Conservation (phyloP, 148 eudicot species). For the Talinum fruticosum region DNA sequence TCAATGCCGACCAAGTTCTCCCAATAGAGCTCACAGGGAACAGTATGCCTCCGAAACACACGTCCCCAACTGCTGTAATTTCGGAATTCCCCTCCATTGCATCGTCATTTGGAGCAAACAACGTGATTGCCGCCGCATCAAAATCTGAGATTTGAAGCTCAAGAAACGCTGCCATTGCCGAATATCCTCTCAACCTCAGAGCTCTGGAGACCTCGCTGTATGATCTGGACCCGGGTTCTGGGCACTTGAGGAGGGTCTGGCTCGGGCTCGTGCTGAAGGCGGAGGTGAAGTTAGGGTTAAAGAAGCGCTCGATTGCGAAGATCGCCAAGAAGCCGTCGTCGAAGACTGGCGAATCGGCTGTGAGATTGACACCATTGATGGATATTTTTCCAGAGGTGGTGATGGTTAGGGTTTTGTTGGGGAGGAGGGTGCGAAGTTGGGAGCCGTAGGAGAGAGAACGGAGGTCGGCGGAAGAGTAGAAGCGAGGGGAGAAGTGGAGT, state of each 20-base stretch:
- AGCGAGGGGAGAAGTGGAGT: slow-evolving; percentile 55
- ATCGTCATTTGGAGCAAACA: slow-evolving; percentile 56
- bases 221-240: background rate
- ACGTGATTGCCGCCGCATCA: slow-evolving; percentile 27
- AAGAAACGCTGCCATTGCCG: slow-evolving; percentile 57
- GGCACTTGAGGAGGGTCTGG: background rate
- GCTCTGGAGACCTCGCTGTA: slow-evolving; percentile 35
- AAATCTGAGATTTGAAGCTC: slow-evolving; percentile 44
- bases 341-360: slow-evolving; percentile 36
- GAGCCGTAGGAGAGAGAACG: slow-evolving; percentile 48
- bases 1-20: slow-evolving; percentile 28
- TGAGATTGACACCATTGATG: slow-evolving; percentile 34
- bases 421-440: slow-evolving; percentile 45
- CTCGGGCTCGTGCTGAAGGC: slow-evolving; percentile 12
- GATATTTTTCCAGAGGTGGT: slow-evolving; percentile 28
- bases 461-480: slow-evolving; percentile 47
- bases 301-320: slow-evolving; percentile 42
- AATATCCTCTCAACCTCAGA: slow-evolving; percentile 48
- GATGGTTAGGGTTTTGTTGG: slow-evolving; percentile 33
- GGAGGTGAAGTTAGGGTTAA: slow-evolving; percentile 31
- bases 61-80: slow-evolving; percentile 34
- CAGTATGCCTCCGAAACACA: slow-evolving; percentile 49
- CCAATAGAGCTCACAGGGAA: slow-evolving; percentile 43
- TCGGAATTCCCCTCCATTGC: slow-evolving; percentile 35
- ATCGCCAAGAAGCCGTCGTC: slow-evolving; percentile 52